These are phyloP conservation scores for Gamsiella multidivaricata DNA, from an alignment of 192 early-diverging fungal species.

Conservation along the genomic window DNA sequence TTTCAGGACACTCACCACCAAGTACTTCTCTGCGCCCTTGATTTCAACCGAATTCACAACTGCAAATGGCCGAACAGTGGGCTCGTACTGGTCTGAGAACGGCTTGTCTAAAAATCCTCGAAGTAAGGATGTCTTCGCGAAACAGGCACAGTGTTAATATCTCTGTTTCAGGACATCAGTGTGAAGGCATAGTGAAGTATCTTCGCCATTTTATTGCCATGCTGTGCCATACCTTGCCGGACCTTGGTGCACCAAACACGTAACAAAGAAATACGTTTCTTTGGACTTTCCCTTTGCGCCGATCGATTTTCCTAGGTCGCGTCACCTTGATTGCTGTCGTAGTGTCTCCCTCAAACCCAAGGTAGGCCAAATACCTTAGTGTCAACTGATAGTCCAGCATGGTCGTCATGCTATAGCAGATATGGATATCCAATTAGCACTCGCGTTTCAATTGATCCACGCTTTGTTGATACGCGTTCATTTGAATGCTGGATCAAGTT, in stretches of 20 bases:
- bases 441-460: too few relatives aligned
- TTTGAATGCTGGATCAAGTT: too few relatives aligned
- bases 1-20: constrained; percentile 87
- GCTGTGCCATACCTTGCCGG: constrained; percentile 79
- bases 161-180: background rate
- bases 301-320: constrained; percentile 73
- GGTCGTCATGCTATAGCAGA: constrained; percentile 87
- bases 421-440: too few relatives aligned
- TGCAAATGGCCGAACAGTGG: constrained; percentile 79
- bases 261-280: constrained; percentile 94
- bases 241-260: constrained; percentile 92
- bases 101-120: constrained; percentile 88
- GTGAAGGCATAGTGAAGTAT: too few relatives aligned
- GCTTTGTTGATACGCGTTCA: too few relatives aligned
- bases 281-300: constrained; percentile 85
- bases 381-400: constrained; percentile 90
- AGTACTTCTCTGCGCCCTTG: constrained; percentile 92
- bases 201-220: too few relatives aligned
- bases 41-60: constrained; percentile 97
- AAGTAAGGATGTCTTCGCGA: constrained; percentile 78
- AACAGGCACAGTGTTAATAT: background rate
- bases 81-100: constrained; percentile 78
- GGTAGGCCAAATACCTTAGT: constrained; percentile 94
- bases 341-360: constrained; percentile 93
- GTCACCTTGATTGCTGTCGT: constrained; percentile 89